phyloP scores from a whole-genome alignment of 805 yeast genomes.

The Teunomyces barrocoloradensis region DNA sequence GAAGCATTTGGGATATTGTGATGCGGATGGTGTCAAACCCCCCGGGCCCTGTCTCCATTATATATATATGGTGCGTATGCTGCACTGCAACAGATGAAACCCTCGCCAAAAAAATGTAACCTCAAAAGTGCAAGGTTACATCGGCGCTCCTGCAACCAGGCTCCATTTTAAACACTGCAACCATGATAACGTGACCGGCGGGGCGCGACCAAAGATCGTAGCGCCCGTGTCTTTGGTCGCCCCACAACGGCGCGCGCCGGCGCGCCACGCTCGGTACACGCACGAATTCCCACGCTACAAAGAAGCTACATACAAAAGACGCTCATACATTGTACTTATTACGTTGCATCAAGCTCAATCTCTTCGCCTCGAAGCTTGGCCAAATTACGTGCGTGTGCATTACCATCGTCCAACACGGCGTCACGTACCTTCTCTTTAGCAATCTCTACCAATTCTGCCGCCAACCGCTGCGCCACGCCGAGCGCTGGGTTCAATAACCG shows the following conservation, averaged over 20 bases:
- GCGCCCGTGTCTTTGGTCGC: too few relatives aligned
- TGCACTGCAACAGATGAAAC: neutral
- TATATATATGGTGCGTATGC: constrained; percentile 1
- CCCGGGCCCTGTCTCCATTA: neutral
- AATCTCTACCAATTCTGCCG: constrained; percentile 54
- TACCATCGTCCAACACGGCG: constrained; percentile 50
- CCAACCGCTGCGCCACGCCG: constrained; percentile 54
- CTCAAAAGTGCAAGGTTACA: constrained; percentile 3
- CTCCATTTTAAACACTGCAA: neutral
- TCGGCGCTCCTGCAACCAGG: neutral
- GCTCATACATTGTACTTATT: too few relatives aligned
- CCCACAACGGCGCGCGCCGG: too few relatives aligned
- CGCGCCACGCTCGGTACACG: too few relatives aligned
- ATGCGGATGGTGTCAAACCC: neutral
- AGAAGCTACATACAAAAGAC: too few relatives aligned
- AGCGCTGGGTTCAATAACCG: constrained; percentile 77
- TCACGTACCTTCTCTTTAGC: constrained; percentile 61
- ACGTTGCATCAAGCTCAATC: neutral
- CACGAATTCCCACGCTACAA: too few relatives aligned
- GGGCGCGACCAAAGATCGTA: too few relatives aligned
- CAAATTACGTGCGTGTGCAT: constrained; percentile 1
- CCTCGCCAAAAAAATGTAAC: neutral
- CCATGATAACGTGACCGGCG: neutral
- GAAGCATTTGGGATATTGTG: constrained; percentile 3
- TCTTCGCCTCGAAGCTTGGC: neutral